Percentiles rank a stretch among this genome's conserved stretches.
Evolutionary conservation across 805 yeast genomes (phyloP).

Genomic region (Yamadazyma laniorum): DNA sequence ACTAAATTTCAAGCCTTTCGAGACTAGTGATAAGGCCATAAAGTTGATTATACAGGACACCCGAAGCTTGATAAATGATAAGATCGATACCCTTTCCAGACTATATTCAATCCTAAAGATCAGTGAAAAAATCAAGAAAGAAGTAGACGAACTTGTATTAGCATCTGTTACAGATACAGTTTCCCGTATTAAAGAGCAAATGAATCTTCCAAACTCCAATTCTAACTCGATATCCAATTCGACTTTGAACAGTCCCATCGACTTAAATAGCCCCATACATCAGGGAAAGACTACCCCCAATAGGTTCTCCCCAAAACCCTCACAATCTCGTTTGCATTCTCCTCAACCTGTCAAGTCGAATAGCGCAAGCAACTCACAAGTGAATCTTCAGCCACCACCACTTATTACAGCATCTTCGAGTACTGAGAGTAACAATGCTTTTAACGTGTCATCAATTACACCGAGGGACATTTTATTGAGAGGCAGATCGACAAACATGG

Average conservation of each 20-base stretch:
- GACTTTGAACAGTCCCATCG: constrained; percentile 10
- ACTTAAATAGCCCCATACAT: constrained; percentile 6
- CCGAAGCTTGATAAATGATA: constrained; percentile 53
- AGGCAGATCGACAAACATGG: constrained; percentile 18
- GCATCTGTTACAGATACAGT: constrained; percentile 64
- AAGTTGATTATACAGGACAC: constrained; percentile 66
- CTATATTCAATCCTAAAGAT: constrained; percentile 72
- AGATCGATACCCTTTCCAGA: constrained; percentile 68
- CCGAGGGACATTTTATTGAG: constrained; percentile 44
- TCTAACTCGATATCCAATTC: constrained; percentile 4
- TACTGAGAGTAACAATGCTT: constrained; percentile 1
- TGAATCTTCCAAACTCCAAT: constrained; percentile 16
- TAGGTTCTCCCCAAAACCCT: neutral
- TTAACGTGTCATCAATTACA: constrained; percentile 33
- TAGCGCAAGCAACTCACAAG: constrained; percentile 8
- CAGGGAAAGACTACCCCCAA: constrained; percentile 2
- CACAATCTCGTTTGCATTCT: constrained; percentile 20
- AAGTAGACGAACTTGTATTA: constrained; percentile 70
- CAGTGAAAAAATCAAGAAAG: constrained; percentile 72
- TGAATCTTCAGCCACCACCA: constrained; percentile 18
- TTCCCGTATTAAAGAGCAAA: constrained; percentile 46
- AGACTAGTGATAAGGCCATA: constrained; percentile 65
- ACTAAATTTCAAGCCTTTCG: constrained; percentile 44
- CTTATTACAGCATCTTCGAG: constrained; percentile 4
- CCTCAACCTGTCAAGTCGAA: constrained; percentile 28